These are phyloP conservation scores for Olyra latifolia DNA, from an alignment of 176 grass and related monocot species.

Conservation along the genomic window DNA sequence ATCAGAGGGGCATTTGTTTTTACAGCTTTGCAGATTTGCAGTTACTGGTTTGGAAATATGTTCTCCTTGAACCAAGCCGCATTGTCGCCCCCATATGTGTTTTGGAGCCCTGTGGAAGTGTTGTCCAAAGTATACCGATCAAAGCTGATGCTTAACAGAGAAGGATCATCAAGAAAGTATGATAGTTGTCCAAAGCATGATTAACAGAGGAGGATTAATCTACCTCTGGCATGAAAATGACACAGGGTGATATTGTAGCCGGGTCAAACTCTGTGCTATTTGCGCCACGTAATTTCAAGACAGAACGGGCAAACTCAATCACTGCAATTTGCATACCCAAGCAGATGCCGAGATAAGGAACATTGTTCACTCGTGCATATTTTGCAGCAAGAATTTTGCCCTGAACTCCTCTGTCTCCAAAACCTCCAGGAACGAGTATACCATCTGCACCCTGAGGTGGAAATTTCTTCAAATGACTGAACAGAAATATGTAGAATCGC, in stretches of 20 bases:
- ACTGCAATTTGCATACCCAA: constrained; percentile 98
- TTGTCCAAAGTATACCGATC: constrained; percentile 31
- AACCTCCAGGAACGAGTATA: constrained; percentile 93
- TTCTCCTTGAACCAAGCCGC: constrained; percentile 91
- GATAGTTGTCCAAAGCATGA: neutral
- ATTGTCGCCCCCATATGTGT: constrained; percentile 97
- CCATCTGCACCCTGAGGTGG: constrained; percentile 71
- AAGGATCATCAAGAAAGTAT: neutral
- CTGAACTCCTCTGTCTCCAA: constrained; percentile 86
- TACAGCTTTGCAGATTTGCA: constrained; percentile 87
- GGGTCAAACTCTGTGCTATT: constrained; percentile 94
- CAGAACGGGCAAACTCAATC: constrained; percentile 79
- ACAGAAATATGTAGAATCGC: constrained; percentile 10
- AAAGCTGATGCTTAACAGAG: constrained; percentile 19
- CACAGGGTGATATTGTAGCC: constrained; percentile 60
- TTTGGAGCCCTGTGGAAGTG: constrained; percentile 71
- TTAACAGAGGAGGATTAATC: constrained; percentile 14
- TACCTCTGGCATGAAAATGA: constrained; percentile 99
- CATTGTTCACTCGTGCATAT: constrained; percentile 82
- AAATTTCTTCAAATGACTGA: constrained; percentile 27
- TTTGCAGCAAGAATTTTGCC: constrained; percentile 98
- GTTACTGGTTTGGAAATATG: constrained; percentile 55
- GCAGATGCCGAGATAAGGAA: constrained; percentile 96
- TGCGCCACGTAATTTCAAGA: constrained; percentile 75
- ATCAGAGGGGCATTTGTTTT: constrained; percentile 34